phyloP scores from a whole-genome alignment of 352 stramenopile genomes.

The Phytophthora pisi region DNA sequence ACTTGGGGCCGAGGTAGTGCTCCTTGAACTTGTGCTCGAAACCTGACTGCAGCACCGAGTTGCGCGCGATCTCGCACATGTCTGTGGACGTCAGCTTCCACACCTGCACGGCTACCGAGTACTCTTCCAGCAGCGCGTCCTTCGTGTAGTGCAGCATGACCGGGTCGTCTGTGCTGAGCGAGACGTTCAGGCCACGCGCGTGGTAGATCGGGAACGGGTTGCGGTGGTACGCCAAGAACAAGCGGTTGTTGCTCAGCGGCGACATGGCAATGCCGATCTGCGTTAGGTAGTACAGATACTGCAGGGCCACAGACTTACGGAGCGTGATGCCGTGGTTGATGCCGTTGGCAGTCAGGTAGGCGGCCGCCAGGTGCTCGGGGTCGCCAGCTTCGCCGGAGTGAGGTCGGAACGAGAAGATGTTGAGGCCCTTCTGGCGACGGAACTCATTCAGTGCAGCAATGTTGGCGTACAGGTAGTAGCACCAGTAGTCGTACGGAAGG shows the following conservation, averaged over 20 bases:
- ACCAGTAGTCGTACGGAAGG: conserved; percentile 95
- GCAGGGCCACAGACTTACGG: conserved; percentile 95
- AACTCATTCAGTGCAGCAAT: conserved; percentile 96
- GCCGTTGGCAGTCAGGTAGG: conserved; percentile 89
- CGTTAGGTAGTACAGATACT: conserved; percentile 99
- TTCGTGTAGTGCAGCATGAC: conserved; percentile 99
- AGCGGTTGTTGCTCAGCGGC: conserved; percentile 95
- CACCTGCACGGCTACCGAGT: conserved; percentile 92
- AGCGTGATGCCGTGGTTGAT: conserved; percentile 99
- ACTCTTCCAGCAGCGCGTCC: conserved; percentile 97
- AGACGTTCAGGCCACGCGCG: conserved; percentile 97
- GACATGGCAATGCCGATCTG: conserved; percentile 96
- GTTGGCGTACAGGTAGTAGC: conserved; percentile 98
- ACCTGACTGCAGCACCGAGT: conserved; percentile 98
- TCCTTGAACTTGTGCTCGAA: conserved; percentile 98
- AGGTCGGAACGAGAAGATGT: conserved; percentile 97
- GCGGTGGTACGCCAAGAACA: conserved; percentile 95
- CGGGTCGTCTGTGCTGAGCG: conserved; percentile 98
- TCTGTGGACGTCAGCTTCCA: conserved; percentile 97
- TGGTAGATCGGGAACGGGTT: conserved; percentile 97
- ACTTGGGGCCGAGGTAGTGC: conserved; percentile 96
- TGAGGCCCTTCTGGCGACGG: conserved; percentile 83
- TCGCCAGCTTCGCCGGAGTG: conserved; percentile 98
- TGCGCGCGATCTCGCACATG: conserved; percentile 98
- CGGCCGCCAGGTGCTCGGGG: conserved; percentile 94